Conservation (phyloP, 2,329 filamentous ascomycete species). For the Fusarium ambrosium region DNA sequence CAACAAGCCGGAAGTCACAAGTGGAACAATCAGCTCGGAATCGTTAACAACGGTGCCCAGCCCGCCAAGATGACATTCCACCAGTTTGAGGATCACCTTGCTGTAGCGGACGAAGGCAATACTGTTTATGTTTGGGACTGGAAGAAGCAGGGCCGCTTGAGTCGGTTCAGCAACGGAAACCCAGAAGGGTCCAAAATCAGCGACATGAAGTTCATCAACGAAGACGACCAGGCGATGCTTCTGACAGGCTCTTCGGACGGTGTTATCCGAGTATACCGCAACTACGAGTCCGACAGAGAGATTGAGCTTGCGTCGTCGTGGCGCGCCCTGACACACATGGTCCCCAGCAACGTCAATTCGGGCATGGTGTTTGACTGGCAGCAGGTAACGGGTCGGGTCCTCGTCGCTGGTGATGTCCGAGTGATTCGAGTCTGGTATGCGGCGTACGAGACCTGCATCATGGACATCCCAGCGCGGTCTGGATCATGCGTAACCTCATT, state of each 20-base stretch:
- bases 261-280: constrained; percentile 91
- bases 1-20: constrained; percentile 85
- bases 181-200: constrained; percentile 92
- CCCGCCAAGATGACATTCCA: constrained; percentile 96
- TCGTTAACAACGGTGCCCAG: constrained; percentile 91
- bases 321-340: constrained; percentile 91
- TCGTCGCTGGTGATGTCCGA: constrained; percentile 96
- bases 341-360: constrained; percentile 93
- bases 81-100: constrained; percentile 96
- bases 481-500: constrained; percentile 96
- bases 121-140: constrained; percentile 95
- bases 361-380: constrained; percentile 99
- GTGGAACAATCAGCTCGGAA: constrained; percentile 87
- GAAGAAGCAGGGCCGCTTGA: constrained; percentile 80
- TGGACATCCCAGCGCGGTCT: constrained; percentile 94
- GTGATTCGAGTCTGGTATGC: constrained; percentile 98
- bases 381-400: constrained; percentile 92
- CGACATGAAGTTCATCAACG: constrained; percentile 97
- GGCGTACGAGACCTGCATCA: constrained; percentile 90
- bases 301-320: constrained; percentile 92
- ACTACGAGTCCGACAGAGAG: constrained; percentile 83
- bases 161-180: constrained; percentile 94
- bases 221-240: constrained; percentile 94
- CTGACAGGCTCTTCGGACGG: constrained; percentile 97
- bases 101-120: constrained; percentile 93